These are phyloP conservation scores for Phytophthora citrophthora DNA, from an alignment of 352 stramenopile species.

Conservation along the genomic window DNA sequence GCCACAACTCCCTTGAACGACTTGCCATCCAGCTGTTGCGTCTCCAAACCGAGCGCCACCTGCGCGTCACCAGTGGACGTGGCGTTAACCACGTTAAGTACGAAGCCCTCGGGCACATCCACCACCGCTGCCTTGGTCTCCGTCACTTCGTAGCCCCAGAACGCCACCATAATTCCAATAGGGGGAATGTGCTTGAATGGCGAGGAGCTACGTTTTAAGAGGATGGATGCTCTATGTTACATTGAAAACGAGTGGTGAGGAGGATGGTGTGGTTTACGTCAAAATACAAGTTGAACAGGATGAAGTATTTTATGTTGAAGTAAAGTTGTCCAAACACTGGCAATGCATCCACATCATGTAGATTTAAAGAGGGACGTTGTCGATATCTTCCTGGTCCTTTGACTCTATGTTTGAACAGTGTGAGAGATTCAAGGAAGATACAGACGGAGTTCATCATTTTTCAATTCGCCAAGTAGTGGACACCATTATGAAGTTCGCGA, in stretches of 20 bases:
- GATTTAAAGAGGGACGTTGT: too few species aligned
- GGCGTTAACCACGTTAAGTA: conserved; percentile 72
- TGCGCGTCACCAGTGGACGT: conserved; percentile 36
- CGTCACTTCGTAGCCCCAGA: conserved; percentile 66
- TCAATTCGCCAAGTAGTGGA: too few species aligned
- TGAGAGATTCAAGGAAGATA: too few species aligned
- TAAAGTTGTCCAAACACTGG: too few species aligned
- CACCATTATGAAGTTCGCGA: too few species aligned
- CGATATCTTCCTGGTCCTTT: too few species aligned
- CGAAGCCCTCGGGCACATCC: conserved; percentile 58
- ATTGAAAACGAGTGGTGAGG: conserved; percentile 30
- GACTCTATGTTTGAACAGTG: too few species aligned
- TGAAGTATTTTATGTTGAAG: neutral
- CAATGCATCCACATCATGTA: too few species aligned
- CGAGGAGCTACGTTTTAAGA: conserved; percentile 1
- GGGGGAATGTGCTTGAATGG: conserved; percentile 12
- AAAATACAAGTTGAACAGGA: conserved; percentile 18
- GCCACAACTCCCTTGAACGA: conserved; percentile 72
- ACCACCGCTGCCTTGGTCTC: conserved; percentile 62
- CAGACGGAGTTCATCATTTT: too few species aligned
- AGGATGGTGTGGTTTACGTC: conserved; percentile 33
- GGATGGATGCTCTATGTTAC: conserved; percentile 3
- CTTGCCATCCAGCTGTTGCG: conserved; percentile 65
- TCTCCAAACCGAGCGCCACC: conserved; percentile 65
- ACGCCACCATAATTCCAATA: conserved; percentile 44